Evolutionary conservation across 108 stramenopile species (phyloP).

Genomic region (Cyclostephanos invisitatus): DNA sequence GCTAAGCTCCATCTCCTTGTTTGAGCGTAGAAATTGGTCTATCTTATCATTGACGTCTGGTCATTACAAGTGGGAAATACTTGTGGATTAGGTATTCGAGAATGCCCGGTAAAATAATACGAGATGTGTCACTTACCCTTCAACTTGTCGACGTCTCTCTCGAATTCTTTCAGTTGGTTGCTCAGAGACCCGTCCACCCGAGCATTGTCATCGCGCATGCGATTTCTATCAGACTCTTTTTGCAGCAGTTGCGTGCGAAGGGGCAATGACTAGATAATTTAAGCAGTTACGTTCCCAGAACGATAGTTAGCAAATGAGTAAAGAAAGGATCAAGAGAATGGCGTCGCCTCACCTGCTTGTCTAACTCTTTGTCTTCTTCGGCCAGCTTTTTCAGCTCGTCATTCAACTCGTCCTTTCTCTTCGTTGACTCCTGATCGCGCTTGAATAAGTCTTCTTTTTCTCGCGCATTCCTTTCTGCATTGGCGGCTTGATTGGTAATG

Average conservation of each 20-base stretch:
- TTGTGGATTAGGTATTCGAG: too few relatives aligned
- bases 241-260: constrained; percentile 43
- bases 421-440: constrained; percentile 54
- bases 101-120: neutral
- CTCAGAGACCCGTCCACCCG: constrained; percentile 44
- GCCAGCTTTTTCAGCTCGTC: constrained; percentile 44
- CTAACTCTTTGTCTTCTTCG: constrained; percentile 50
- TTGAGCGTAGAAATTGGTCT: constrained; percentile 23
- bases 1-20: constrained; percentile 56
- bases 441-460: constrained; percentile 71
- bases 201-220: constrained; percentile 35
- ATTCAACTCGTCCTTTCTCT: constrained; percentile 55
- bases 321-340: neutral
- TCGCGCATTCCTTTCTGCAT: constrained; percentile 54
- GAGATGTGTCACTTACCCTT: constrained; percentile 33
- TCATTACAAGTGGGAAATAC: constrained; percentile 19
- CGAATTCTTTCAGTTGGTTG: constrained; percentile 43
- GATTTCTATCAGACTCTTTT: constrained; percentile 51
- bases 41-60: constrained; percentile 40
- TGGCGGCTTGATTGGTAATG: constrained; percentile 41
- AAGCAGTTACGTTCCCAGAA: neutral
- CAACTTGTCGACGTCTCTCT: constrained; percentile 45
- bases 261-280: constrained; percentile 38
- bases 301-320: neutral
- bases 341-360: constrained; percentile 25